Evolutionary conservation across 2,329 filamentous ascomycete genomes (phyloP), one percentile per base, ranked within the genome.

Genomic region (Capronia coronata): DNA sequence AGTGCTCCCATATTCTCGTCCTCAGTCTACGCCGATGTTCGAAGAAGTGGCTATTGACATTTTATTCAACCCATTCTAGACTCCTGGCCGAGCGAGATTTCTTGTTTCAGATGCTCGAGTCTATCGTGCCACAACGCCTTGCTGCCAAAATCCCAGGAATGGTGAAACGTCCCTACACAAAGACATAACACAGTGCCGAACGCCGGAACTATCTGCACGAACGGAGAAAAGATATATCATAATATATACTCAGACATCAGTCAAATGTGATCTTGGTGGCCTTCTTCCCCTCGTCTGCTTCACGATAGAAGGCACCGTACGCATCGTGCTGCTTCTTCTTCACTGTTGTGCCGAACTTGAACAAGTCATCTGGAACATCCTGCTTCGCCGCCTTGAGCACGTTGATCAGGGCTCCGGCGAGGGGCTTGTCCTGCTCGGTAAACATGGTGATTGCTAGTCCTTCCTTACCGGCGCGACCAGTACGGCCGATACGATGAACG

Each of bases 281-380:
- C 68, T 86, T 84, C 71, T 91, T 85, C 66, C 79, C 87, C 67
- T 83, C 83, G 61, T 87, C 86, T 7, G 87, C 82, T 61, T 96
- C 88, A 71, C 93, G 95, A 76, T 86, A 95, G 67, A 97, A 97
- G 25, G 89, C 88, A 49, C 93, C 93, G 65, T 97, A 98, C 41
- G 87, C 86, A 63, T 89, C 86, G 71, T 98, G 93, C 42, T 83
- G 80, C 88, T 97, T 97, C 81, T 94, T 96, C 81, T 97, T 98
- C 45, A 98, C 93, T 1, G 91, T 97, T 18, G 89, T 94, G 62
- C 93, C 93, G 61, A 96, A 98, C 71, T 94, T 96, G 67, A 97
- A 75, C 30, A 98, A 74, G 21, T 87, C 86, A 37, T 95, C 88
- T 2, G 93, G 93, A 0, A 98, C 87, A 10, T 82, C 77, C 69